These are phyloP conservation scores for Penicillium sp. DNA, from an alignment of 2,329 filamentous ascomycete genomes.

Conservation along the genomic window DNA sequence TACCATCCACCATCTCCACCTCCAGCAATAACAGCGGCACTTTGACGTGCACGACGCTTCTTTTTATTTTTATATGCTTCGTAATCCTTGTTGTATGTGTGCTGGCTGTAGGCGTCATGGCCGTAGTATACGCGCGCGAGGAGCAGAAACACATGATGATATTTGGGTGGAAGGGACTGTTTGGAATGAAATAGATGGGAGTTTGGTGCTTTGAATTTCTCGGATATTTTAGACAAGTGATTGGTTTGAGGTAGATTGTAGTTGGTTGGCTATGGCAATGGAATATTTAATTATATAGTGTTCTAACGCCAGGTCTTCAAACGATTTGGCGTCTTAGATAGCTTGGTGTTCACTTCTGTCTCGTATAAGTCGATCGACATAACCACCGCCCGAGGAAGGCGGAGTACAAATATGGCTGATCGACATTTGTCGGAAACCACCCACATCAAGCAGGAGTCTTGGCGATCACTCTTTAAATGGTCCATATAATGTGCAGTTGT, in stretches of 20 bases:
- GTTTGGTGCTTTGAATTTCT: neutral
- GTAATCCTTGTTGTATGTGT: neutral
- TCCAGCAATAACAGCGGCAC: neutral
- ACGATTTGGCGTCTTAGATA: too few relatives aligned
- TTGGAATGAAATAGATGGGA: neutral
- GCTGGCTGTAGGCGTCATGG: neutral
- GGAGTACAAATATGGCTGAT: neutral
- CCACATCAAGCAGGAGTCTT: neutral
- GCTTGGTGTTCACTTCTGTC: neutral
- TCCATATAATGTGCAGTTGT: neutral
- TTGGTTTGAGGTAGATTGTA: neutral
- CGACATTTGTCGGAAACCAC: neutral
- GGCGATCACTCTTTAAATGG: neutral
- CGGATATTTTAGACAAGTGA: neutral
- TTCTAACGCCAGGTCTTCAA: too few relatives aligned
- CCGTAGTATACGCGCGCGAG: neutral
- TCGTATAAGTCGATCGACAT: neutral
- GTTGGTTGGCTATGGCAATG: neutral
- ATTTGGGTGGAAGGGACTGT: neutral
- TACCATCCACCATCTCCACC: neutral
- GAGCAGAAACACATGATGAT: constrained; percentile 8
- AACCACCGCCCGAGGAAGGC: neutral
- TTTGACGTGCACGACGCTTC: neutral
- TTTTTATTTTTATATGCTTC: neutral
- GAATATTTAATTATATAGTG: neutral